Evolutionary conservation across 108 stramenopile species (phyloP).

Genomic region (Parietichytrium sp.): DNA sequence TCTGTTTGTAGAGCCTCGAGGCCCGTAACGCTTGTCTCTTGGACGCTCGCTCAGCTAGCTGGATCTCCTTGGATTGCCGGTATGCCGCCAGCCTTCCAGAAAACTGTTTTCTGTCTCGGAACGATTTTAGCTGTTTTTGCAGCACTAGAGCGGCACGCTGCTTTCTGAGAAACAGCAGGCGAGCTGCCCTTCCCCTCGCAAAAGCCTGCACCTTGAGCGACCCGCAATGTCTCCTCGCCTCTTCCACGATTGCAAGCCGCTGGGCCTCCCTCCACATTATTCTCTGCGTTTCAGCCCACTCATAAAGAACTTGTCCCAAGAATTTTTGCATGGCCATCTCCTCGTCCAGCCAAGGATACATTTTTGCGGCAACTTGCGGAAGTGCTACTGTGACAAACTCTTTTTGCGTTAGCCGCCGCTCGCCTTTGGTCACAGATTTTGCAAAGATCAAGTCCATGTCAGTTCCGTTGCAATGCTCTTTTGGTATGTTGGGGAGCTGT

Average conservation of each 20-base stretch:
- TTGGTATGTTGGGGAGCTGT: neutral
- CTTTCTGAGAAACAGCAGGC: neutral
- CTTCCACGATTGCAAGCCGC: neutral
- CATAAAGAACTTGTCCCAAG: neutral
- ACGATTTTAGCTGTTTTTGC: constrained; percentile 9
- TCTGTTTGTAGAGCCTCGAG: neutral
- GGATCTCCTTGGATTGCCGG: neutral
- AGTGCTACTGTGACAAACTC: neutral
- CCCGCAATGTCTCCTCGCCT: constrained; percentile 18
- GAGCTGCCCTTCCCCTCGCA: neutral
- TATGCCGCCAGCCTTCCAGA: neutral
- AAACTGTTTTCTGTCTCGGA: neutral
- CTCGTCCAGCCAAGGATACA: constrained; percentile 16
- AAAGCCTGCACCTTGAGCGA: neutral
- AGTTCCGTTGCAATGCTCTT: neutral
- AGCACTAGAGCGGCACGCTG: neutral
- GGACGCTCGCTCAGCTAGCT: neutral
- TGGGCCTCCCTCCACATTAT: neutral
- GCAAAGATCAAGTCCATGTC: constrained; percentile 29
- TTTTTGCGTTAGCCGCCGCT: neutral
- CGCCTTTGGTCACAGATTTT: neutral
- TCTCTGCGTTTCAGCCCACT: neutral
- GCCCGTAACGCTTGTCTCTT: neutral
- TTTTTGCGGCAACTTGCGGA: neutral
- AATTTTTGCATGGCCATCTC: neutral